A percentile compares a stretch with the other conserved stretches of the same genome.
These are phyloP conservation scores for Macrocybe gigantea DNA, from an alignment of 768 basidiomycete genomes.

Conservation along the genomic window DNA sequence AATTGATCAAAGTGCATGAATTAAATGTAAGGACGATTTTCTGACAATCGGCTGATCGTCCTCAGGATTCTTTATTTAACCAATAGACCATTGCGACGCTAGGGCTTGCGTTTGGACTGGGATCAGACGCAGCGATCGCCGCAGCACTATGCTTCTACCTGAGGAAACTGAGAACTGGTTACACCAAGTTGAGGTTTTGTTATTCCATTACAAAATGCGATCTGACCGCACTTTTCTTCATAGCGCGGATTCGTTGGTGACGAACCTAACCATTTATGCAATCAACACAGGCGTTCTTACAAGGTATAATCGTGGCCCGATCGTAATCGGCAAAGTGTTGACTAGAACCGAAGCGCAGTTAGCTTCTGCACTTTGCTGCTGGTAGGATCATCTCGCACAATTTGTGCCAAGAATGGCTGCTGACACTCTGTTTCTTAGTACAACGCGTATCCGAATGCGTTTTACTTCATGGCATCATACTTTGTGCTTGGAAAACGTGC, in stretches of 20 bases:
- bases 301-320: constrained; percentile 26
- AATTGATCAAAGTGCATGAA: constrained; percentile 34
- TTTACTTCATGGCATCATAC: constrained; percentile 53
- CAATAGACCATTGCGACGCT: constrained; percentile 42
- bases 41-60: not conserved
- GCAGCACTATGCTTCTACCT: constrained; percentile 48
- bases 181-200: constrained; percentile 25
- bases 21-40: constrained; percentile 30
- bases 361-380: constrained; percentile 34
- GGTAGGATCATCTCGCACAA: constrained; percentile 14
- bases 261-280: constrained; percentile 50
- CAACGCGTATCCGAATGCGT: constrained; percentile 41
- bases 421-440: constrained; percentile 31
- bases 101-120: constrained; percentile 42
- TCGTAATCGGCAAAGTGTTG: no score
- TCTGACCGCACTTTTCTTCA: not conserved
- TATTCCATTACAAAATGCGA: not conserved
- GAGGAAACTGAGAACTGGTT: constrained; percentile 45
- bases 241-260: constrained; percentile 55
- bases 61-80: constrained; percentile 15
- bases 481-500: constrained; percentile 55
- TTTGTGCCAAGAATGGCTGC: no score
- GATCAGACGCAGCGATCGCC: constrained; percentile 49
- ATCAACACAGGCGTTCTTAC: constrained; percentile 57
- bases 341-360: constrained; percentile 24